These are phyloP conservation scores for Aristolochia fimbriata DNA, from an alignment of 164 flowering plant species.

Conservation along the genomic window DNA sequence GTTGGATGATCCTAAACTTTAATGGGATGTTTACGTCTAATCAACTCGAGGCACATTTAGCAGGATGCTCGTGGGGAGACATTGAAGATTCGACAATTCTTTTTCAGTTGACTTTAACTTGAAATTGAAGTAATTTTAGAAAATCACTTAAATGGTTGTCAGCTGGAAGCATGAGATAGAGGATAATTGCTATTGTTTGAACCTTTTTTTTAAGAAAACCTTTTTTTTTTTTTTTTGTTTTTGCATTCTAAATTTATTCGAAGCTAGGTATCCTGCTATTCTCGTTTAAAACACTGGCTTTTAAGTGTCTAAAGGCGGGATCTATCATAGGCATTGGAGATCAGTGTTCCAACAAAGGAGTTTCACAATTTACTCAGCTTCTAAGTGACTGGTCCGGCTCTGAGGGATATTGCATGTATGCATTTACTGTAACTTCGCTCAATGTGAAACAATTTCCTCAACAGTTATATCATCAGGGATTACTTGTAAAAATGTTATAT, in stretches of 20 bases:
- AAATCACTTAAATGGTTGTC: no score
- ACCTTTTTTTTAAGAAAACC: no score
- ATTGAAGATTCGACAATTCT: no score
- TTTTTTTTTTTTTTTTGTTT: background rate
- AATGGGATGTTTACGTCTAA: no score
- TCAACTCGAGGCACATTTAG: no score
- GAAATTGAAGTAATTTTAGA: no score
- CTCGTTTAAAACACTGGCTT: no score
- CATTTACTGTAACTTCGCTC: background rate
- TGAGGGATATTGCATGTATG: slow-evolving; percentile 75
- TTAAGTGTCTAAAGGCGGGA: background rate
- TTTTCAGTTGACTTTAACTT: no score
- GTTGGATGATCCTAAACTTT: no score
- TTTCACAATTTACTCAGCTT: slow-evolving; percentile 46
- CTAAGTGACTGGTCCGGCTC: slow-evolving; percentile 50
- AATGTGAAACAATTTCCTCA: background rate
- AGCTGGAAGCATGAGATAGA: background rate
- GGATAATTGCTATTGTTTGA: background rate
- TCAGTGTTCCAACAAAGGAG: slow-evolving; percentile 53
- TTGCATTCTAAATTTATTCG: background rate
- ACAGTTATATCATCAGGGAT: no score
- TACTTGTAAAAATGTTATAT: background rate
- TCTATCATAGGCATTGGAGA: slow-evolving; percentile 63
- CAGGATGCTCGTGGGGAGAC: no score
- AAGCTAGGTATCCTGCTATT: background rate